Evolutionary conservation across 1,284 basidiomycete genomes (phyloP).

Genomic region (Thecaphora thlaspeos): DNA sequence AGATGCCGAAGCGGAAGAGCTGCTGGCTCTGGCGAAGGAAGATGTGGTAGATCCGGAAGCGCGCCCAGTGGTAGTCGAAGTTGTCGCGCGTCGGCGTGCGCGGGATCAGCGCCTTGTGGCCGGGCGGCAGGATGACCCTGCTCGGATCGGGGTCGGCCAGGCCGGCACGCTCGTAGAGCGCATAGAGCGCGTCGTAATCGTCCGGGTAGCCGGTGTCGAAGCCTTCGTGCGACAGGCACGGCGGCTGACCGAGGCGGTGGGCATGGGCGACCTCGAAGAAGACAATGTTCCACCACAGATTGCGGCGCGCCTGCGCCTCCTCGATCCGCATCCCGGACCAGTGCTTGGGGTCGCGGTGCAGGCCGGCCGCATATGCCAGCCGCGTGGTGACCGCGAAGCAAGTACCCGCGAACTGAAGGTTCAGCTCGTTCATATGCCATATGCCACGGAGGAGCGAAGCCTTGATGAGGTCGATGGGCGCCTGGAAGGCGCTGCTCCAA

Average conservation of each 20-base stretch:
- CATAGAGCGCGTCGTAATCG: constrained; percentile 32
- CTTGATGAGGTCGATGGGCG: constrained; percentile 48
- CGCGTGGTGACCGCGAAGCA: constrained; percentile 43
- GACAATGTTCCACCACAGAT: constrained; percentile 44
- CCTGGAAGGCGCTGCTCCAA: constrained; percentile 44
- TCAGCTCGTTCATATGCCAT: constrained; percentile 48
- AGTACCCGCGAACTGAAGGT: constrained; percentile 42
- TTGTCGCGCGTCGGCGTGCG: constrained; percentile 20
- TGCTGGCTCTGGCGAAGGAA: constrained; percentile 37
- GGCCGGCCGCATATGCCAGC: constrained; percentile 45
- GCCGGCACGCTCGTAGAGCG: constrained; percentile 35
- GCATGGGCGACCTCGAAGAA: constrained; percentile 35
- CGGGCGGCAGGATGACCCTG: constrained; percentile 32
- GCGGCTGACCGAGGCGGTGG: constrained; percentile 39
- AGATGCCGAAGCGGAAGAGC: constrained; percentile 40
- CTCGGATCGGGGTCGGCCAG: constrained; percentile 25
- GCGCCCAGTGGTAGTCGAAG: constrained; percentile 43
- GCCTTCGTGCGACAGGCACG: constrained; percentile 30
- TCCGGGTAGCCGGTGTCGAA: constrained; percentile 47
- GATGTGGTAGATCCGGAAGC: constrained; percentile 38
- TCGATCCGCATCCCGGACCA: constrained; percentile 44
- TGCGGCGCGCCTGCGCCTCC: constrained; percentile 42
- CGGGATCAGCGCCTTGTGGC: constrained; percentile 29
- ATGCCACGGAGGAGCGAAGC: constrained; percentile 43
- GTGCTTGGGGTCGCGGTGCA: constrained; percentile 43